Base-by-base conservation (phyloP, 768 basidiomycete genomes). In the Mycena crocata region DNA sequence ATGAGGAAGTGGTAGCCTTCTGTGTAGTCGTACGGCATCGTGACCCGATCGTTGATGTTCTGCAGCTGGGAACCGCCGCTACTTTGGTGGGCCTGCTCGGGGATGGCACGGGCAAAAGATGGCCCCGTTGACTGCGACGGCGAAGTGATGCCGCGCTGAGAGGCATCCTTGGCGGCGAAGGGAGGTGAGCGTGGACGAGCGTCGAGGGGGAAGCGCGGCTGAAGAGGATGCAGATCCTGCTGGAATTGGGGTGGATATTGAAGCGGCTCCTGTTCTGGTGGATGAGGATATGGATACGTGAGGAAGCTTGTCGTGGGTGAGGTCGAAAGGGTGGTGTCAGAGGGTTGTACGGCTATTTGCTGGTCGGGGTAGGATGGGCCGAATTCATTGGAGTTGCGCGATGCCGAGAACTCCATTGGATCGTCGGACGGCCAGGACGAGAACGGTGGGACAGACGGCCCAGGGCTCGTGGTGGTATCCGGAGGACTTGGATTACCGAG, bases 1-100 rank as follows among this genome's bases (percentile, higher is more conserved):
- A 99, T 98, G 71, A 98, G 83, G 77, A 93, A 94, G 77, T 98
- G 97, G 76, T 98, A 98, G 24, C 95, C 95, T 82, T 98, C 93
- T 19, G 95, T 97, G 74, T 98, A 98, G 76, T 97, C 95, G 75
- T 95, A 97, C 6, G 95, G 93, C 74, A 87, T 84, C 19, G 89
- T 87, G 48, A 90, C 84, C 86, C 89, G 76, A 80, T 88, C 84
- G 82, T 85, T 81, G 83, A 93, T 79, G 81, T 86, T 81, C 82
- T 90, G 85, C 64, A 87, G 73, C 68, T 83, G 79, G 5, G 82
- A 83, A 32, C 76, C 67, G 21, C 56, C 56, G 23, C 55, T 26
- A 42, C 32, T 42, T 31, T 52, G 60, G 37, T 32, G 46, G 15
- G 46, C 56, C 19, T 63, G 48, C n/a, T 66, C 57, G 30, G 59